Base-by-base conservation (phyloP, 2,329 filamentous ascomycete species). In the Cytospora piceicola region DNA sequence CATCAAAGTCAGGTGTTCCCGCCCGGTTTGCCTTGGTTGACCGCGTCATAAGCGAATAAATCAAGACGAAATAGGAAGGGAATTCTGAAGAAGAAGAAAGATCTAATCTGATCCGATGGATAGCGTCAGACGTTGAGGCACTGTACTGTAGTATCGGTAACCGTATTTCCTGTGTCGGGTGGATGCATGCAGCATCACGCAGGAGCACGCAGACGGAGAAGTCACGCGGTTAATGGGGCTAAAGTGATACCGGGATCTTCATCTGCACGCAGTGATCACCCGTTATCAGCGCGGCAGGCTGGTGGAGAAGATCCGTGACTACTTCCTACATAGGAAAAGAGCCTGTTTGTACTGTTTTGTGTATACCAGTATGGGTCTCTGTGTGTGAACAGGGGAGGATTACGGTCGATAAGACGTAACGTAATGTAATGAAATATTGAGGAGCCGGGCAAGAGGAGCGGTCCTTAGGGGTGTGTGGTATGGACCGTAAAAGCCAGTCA, bases 81-180 rank as follows among this genome's bases (percentile, higher is more conserved):
- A 49, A 49, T 3, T 3, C 24, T 24, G n/a, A n/a, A 11, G 46
- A 9, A 39, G n/a, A n/a, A 11, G 46, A 9, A 39, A 39, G 52
- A 67, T 67, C 65, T 67, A 65, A 67, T 67, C 65, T 65, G 65
- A 67, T 67, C 61, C 61, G 65, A 55, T 55, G 58, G 58, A 67
- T 61, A 61, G 17, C 36, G 65, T 42, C 39, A 39, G 52, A 59
- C 49, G n/a, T n/a, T n/a, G n/a, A n/a, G n/a, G n/a, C n/a, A n/a
- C n/a, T n/a, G n/a, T n/a, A 39, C 42, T 22, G 46, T 24, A 24
- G 46, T 24, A 49, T 49, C 39, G 20, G 20, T 15, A 36, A 15
- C 34, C 15, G 12, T 36, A 20, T 42, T 1, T 12, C 30, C 46
- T 64, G 34, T 34, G 52, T 36, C 32, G 22, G 61, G 54, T 32